Percentiles rank a stretch among this genome's conserved stretches.
Evolutionary conservation across 805 yeast species (phyloP).

Genomic region (Kodamaea leandrae): DNA sequence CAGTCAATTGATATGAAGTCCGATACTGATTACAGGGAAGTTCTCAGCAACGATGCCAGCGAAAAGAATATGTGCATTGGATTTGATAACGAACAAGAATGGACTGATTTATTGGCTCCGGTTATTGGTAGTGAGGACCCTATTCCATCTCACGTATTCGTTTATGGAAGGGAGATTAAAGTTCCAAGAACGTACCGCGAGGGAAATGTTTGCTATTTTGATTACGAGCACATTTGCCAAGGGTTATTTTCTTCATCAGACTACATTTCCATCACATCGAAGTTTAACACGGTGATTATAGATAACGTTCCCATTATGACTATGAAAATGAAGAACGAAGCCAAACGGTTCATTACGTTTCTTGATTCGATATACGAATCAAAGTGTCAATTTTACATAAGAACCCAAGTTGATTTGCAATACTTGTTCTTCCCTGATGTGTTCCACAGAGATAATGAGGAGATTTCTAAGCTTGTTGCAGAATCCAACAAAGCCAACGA

Average conservation of each 20-base stretch:
- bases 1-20: slow-evolving; percentile 61
- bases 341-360: slow-evolving; percentile 62
- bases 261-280: slow-evolving; percentile 64
- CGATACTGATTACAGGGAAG: slow-evolving; percentile 46
- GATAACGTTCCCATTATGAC: slow-evolving; percentile 62
- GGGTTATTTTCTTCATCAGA: slow-evolving; percentile 64
- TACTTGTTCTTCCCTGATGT: slow-evolving; percentile 61
- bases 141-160: slow-evolving; percentile 34
- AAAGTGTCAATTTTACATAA: slow-evolving; percentile 55
- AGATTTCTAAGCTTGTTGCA: slow-evolving; percentile 16
- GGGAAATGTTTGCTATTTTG: slow-evolving; percentile 45
- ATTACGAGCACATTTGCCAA: slow-evolving; percentile 53
- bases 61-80: slow-evolving; percentile 11
- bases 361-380: slow-evolving; percentile 70
- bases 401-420: slow-evolving; percentile 49
- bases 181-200: slow-evolving; percentile 42
- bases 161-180: slow-evolving; percentile 53
- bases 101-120: slow-evolving; percentile 34
- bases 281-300: slow-evolving; percentile 53
- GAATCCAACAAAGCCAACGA: slow-evolving; percentile 11
- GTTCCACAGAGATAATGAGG: slow-evolving; percentile 13
- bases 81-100: slow-evolving; percentile 24
- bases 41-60: neutral
- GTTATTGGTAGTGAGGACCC: slow-evolving; percentile 17
- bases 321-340: slow-evolving; percentile 59